Evolutionary conservation across 140 eudicot genomes (phyloP).

Genomic region (Cichorium intybus): DNA sequence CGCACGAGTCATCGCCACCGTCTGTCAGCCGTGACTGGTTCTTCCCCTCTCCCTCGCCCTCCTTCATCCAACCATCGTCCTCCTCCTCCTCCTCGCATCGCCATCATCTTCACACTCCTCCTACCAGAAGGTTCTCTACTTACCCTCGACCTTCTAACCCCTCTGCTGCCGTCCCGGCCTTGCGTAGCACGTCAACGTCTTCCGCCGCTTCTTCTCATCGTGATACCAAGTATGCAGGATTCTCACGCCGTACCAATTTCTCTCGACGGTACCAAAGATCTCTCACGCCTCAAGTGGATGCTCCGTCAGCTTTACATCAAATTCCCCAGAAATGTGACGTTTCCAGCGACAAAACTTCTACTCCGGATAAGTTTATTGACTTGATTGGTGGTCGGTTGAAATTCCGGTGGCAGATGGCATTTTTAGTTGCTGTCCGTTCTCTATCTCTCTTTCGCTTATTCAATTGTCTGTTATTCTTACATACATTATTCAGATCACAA

Average conservation of each 20-base stretch:
- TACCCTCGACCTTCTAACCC: conserved; percentile 25
- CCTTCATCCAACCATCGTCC: conserved; percentile 30
- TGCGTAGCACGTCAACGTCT: conserved; percentile 6
- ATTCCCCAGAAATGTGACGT: conserved; percentile 26
- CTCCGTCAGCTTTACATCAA: conserved; percentile 6
- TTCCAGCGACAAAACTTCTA: conserved; percentile 12
- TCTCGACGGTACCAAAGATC: conserved; percentile 22
- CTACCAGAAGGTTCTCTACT: conserved; percentile 51
- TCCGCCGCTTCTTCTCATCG: conserved; percentile 11
- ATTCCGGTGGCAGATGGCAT: conserved; percentile 56
- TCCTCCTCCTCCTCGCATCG: conserved; percentile 20
- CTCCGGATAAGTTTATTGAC: conserved; percentile 9
- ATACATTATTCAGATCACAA: background rate
- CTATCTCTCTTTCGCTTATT: background rate
- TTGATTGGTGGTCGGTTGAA: conserved; percentile 33
- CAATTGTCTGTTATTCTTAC: background rate
- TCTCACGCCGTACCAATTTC: conserved; percentile 42
- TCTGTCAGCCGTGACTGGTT: conserved; percentile 60
- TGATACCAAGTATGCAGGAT: conserved; percentile 31
- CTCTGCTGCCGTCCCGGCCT: background rate
- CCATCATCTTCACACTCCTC: conserved; percentile 30
- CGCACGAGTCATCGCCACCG: conserved; percentile 33
- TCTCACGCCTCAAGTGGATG: conserved; percentile 15
- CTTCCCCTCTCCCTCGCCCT: conserved; percentile 54
- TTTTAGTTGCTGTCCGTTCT: conserved; percentile 43